Evolutionary conservation across 2,329 filamentous ascomycete genomes (phyloP).

Genomic region (Paraphoma chrysanthemicola): DNA sequence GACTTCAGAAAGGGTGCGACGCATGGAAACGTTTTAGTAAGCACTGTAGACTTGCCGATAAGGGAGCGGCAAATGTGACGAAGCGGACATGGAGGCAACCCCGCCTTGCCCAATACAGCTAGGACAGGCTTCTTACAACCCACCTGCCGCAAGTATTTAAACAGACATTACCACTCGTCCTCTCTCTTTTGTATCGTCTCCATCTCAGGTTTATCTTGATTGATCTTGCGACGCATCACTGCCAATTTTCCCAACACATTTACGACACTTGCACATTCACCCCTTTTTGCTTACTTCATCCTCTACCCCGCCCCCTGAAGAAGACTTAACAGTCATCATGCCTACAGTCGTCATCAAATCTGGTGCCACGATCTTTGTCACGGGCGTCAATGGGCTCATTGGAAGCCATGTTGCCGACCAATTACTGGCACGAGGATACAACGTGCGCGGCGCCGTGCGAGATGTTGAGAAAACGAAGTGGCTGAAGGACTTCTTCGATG

Average conservation of each 20-base stretch:
- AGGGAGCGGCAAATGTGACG: neutral
- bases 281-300: conserved; percentile 18
- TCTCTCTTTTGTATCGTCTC: neutral
- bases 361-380: conserved; percentile 42
- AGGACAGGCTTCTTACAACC: neutral
- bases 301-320: conserved; percentile 14
- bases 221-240: neutral
- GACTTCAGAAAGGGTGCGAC: no score
- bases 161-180: neutral
- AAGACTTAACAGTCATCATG: conserved; percentile 17
- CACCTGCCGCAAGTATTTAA: conserved; percentile 3
- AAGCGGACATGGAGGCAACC: neutral
- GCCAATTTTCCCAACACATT: conserved; percentile 1
- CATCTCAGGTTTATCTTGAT: neutral
- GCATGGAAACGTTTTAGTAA: no score
- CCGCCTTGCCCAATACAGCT: conserved; percentile 11
- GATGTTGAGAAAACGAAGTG: conserved; percentile 36
- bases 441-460: conserved; percentile 45
- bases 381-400: conserved; percentile 46
- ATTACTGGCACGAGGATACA: conserved; percentile 38
- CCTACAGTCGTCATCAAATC: conserved; percentile 24
- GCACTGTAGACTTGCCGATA: no score
- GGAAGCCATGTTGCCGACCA: conserved; percentile 42
- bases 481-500: conserved; percentile 37
- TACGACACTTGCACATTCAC: neutral